Base-by-base conservation (phyloP, 306 rosid genomes). In the Oemleria cerasiformis region DNA sequence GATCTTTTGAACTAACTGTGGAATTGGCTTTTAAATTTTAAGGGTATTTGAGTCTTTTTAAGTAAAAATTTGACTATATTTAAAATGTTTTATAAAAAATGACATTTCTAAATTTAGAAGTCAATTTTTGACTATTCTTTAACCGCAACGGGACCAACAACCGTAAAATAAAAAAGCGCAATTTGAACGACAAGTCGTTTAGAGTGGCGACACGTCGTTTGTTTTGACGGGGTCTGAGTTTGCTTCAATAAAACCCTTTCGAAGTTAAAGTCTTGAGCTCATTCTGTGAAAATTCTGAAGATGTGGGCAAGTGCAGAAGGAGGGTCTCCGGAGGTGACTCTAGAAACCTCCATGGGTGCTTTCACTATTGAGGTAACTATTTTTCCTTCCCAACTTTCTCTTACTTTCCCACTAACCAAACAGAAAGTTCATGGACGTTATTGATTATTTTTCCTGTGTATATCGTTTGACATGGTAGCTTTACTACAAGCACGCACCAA, bases 281-380 rank as follows among this genome's bases (percentile, higher is more conserved):
- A 58, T 17, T 38, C 45, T 4, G 15, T 0, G 66, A 8, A 11
- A 25, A 5, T 34, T 14, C 40, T 69, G 9, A 73, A 82, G 78
- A 94, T 94, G 99, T 91, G 97, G 99, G 97, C 96, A 19, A 85
- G 77, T 40, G 92, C 92, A 2, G 97, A 89, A 81, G 97, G 96
- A 76, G 97, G 92, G 50, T 79, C 96, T 53, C 97, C 91, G 72
- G 99, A 94, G 87, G 97, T 91, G 23, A 89, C 92, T 73, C 89
- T 91, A 8, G 99, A 94, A 74, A 91, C 99, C 73, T 91, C 99
- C 62, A 91, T 89, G 97, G 99, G 99, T 15, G 78, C 96, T 65
- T 85, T 94, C 83, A 88, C 92, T 1, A 79, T 95, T 11, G 97
- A 94, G 96, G 98, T 94, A 71, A 69, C 19, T 54, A 6, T 23